These are phyloP conservation scores for Alnus rubra DNA, from an alignment of 306 rosid genomes.

Conservation along the genomic window DNA sequence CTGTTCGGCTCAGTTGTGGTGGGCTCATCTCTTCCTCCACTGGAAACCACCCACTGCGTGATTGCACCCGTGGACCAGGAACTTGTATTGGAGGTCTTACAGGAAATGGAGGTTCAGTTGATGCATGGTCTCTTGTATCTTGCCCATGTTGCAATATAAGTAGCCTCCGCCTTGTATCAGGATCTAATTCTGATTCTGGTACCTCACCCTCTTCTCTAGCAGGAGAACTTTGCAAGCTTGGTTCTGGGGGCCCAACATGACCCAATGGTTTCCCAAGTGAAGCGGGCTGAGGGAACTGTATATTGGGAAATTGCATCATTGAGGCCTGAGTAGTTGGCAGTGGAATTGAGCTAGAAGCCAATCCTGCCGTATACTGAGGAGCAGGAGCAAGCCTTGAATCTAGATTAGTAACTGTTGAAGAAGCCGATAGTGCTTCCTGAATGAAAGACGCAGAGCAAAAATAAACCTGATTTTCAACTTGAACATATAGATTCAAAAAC, in stretches of 20 bases:
- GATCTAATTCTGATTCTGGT: constrained; percentile 96
- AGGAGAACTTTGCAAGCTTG: constrained; percentile 85
- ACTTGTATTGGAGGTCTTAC: constrained; percentile 61
- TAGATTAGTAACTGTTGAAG: constrained; percentile 45
- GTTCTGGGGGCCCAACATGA: constrained; percentile 61
- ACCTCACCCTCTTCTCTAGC: constrained; percentile 99
- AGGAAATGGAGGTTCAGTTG: constrained; percentile 79
- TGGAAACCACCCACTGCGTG: constrained; percentile 80
- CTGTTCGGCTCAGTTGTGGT: constrained; percentile 51
- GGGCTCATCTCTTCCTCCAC: constrained; percentile 92
- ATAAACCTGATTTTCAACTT: constrained; percentile 8
- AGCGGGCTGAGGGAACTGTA: constrained; percentile 58
- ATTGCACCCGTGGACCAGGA: constrained; percentile 56
- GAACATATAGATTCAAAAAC: background rate
- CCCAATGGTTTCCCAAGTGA: constrained; percentile 57
- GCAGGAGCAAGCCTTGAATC: constrained; percentile 69
- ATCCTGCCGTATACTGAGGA: constrained; percentile 49
- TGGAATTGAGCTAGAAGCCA: constrained; percentile 64
- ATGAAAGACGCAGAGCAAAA: constrained; percentile 16
- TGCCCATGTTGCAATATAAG: constrained; percentile 99
- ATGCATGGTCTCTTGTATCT: constrained; percentile 72
- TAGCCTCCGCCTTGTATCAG: constrained; percentile 98
- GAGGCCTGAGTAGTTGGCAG: constrained; percentile 59
- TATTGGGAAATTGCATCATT: constrained; percentile 44
- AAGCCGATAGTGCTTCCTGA: constrained; percentile 68